phyloP scores from a whole-genome alignment of 768 basidiomycete genomes.

The Podaxis sp. region DNA sequence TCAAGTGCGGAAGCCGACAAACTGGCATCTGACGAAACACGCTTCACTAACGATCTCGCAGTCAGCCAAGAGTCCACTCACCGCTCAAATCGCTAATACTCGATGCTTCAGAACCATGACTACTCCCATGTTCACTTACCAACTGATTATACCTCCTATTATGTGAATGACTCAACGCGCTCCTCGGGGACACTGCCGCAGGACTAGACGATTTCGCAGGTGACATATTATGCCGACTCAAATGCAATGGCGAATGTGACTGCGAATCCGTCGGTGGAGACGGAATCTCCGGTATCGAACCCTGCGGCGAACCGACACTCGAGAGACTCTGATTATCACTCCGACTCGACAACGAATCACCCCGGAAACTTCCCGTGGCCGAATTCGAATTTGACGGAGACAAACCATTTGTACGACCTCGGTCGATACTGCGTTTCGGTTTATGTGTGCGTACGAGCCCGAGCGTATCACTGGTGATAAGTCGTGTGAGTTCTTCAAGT shows the following conservation, averaged over 20 bases:
- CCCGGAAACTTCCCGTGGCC: constrained; percentile 34
- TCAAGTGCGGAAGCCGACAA: constrained; percentile 79
- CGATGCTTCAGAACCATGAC: constrained; percentile 71
- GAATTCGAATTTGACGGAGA: constrained; percentile 35
- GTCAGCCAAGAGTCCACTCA: constrained; percentile 31
- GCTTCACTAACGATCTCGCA: constrained; percentile 3
- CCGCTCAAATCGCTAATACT: constrained; percentile 88
- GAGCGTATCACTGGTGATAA: constrained; percentile 73
- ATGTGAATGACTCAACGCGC: constrained; percentile 50
- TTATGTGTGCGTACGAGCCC: constrained; percentile 58
- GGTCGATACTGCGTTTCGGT: constrained; percentile 33
- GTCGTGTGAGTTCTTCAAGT: constrained; percentile 62
- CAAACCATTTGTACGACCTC: constrained; percentile 39
- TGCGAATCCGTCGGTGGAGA: constrained; percentile 65
- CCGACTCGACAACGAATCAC: constrained; percentile 45
- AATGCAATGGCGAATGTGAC: constrained; percentile 44
- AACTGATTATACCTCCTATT: constrained; percentile 46
- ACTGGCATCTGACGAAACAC: constrained; percentile 53
- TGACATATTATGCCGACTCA: constrained; percentile 47
- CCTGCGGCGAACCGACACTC: constrained; percentile 70
- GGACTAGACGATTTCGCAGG: constrained; percentile 62
- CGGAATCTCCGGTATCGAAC: constrained; percentile 80
- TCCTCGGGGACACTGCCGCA: constrained; percentile 55
- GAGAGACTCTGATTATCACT: constrained; percentile 74
- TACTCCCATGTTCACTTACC: constrained; percentile 59